Base-by-base conservation (phyloP, 2,329 filamentous ascomycete genomes). In the Beauveria caledonica region DNA sequence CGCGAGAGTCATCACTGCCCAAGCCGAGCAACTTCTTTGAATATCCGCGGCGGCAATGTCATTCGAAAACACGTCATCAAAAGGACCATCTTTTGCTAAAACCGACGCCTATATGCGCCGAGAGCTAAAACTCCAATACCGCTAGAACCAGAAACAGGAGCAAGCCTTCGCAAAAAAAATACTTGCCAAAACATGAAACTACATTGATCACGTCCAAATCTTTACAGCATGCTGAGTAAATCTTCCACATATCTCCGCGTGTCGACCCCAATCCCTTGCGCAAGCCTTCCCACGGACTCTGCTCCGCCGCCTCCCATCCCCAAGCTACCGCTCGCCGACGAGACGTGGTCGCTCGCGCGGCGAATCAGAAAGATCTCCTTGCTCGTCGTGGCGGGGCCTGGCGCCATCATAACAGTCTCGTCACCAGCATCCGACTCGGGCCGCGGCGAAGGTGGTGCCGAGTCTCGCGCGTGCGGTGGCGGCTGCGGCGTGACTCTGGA, bases 211-310 rank as follows among this genome's bases (percentile, higher is more conserved):
- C 11, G 6, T 36, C 1, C 33, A 25, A 50, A n/a, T n/a, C 15
- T 19, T 64, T 62, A 74, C 36, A 75, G 62, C 68, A 91, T 70
- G 68, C 80, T 89, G 70, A 92, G 74, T 60, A 92, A 70, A 1
- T 85, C 85, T 70, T 92, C 88, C 4, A 92, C 84, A 71, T 92
- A 92, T 69, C 81, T 82, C 71, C 86, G 81, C 33, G 88, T 90
- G 76, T 92, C 89, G 39, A 92, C 80, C 0, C 89, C 89, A 64
- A 92, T 90, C 0, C 88, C 89, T 67, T 89, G 86, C 0, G 83
- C 85, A 64, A 91, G 71, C 60, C 81, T 80, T 21, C 79, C 81
- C 1, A 85, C 82, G 3, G 53, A 33, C 19, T 60, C 60, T n/a
- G 44, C 25, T 6, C 42, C 60, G 21, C 83, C 83, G 25, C 81